Evolutionary conservation across 257 asterid species (phyloP).

Genomic region (Solanum appendiculatum): DNA sequence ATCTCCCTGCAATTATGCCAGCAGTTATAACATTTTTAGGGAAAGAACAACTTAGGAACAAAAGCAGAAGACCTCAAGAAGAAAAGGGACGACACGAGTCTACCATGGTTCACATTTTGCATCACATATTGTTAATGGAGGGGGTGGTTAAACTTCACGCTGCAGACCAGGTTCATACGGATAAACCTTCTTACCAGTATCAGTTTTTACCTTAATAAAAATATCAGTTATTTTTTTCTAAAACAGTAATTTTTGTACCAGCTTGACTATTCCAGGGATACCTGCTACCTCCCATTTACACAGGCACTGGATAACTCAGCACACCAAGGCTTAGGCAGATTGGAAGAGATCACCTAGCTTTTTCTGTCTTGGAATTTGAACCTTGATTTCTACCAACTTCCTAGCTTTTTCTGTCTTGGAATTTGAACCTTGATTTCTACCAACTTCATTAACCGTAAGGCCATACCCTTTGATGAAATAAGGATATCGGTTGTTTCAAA

Average conservation of each 20-base stretch:
- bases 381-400: no score
- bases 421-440: no score
- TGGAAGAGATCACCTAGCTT: neutral
- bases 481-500: no score
- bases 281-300: neutral
- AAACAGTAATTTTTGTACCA: neutral
- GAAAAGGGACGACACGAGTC: neutral
- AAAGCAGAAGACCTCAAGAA: conserved; percentile 2
- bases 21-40: conserved; percentile 7
- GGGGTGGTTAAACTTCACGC: neutral
- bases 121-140: neutral
- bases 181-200: neutral
- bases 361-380: neutral
- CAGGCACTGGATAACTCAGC: neutral
- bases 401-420: no score
- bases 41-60: neutral
- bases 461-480: no score
- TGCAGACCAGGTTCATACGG: neutral
- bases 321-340: neutral
- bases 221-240: neutral
- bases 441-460: no score
- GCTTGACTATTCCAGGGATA: neutral
- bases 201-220: neutral
- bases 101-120: neutral
- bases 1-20: conserved; percentile 53